Base-by-base conservation (phyloP, 345 rosid species). In the Eucalyptus marginata region DNA sequence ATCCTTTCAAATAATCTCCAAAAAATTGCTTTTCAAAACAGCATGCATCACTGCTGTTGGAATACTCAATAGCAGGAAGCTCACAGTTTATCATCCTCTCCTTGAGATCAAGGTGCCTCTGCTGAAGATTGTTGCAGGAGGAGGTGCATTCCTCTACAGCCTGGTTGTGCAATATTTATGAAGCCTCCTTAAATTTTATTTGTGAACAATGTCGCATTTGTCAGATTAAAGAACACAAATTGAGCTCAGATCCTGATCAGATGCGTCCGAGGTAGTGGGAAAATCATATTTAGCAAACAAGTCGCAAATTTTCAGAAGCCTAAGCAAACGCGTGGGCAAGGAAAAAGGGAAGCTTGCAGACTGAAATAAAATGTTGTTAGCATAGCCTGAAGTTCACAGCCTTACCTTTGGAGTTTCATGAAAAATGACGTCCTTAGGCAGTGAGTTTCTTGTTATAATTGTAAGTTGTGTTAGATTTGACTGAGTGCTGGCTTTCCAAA, bases 51-150 rank as follows among this genome's bases (percentile, higher is more conserved):
- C 25, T 90, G 46, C 18, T 88, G 79, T 80, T 87, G 54, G 88
- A 90, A 87, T 88, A 90, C 66, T 88, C 92, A 89, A 91, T 86
- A 46, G 94, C 91, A 47, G 92, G 88, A 87, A 89, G 90, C 15
- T 40, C 47, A 44, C 47, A 40, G 47, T 76, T 20, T 40, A 40
- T 76, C 47, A 76, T 76, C 56, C 87, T 51, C 40, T 17, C 62
- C 46, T 43, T 8, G 31, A 36, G 43, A 86, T 86, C 62, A 86
- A 51, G 46, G 40, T 86, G 64, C 49, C 51, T 90, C 85, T 40
- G 85, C 52, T 87, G 92, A 91, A 88, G 90, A 71, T 88, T 86
- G 62, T 76, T 76, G 84, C 84, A 76, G 47, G 84, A 76, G 84
- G 84, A 24, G 46, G 56, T 36, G 84, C 81, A 66, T 49, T 36